Evolutionary conservation across 2,329 filamentous ascomycete species (phyloP), one percentile per base, ranked within the genome.

Genomic region (Thelonectria rubi): DNA sequence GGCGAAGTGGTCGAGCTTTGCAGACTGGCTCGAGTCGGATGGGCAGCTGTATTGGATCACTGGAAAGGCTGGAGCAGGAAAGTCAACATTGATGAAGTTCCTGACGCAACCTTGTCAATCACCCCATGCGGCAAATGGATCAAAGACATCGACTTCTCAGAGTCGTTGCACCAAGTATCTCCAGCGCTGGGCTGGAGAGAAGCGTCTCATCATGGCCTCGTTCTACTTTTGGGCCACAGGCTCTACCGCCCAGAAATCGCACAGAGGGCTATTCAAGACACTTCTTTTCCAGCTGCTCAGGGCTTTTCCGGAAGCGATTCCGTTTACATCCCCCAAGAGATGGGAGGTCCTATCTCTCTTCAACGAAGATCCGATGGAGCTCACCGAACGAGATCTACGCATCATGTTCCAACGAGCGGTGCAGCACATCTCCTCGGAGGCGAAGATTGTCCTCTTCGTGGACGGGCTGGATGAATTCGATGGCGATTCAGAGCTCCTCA

Each of bases 151-250:
- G n/a, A n/a, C n/a, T n/a, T n/a, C n/a, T n/a, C n/a, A 42, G 12
- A 20, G 9, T 20, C 39, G 39, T 17, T 42, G 39, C 17, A 11
- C 39, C 0, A 10, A 10, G 1, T 37, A 65, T n/a, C 18, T 67
- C 2, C 21, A 12, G 1, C 26, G 34, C 2, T 64, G 64, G 64
- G 39, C 61, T 0, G 54, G 2, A 9, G 34, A 49, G 0, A 2
- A 39, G 3, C 46, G 11, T 0, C 40, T 67, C 1, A 54, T 60
- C 2, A 6, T 65, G 9, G 39, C 55, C 2, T 24, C 58, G 0
- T 67, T 67, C 2, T 63, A 67, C 17, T 67, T 67, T 10, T 67
- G 64, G 65, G 62, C 62, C 0, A 34, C 54, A 6, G 64, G 65
- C 12, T 53, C 58, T 10, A 15, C 53, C 0, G 12, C 57, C 0